Evolutionary conservation across 192 early-diverging fungal genomes (phyloP).

Genomic region (Chytriomyces sp.): DNA sequence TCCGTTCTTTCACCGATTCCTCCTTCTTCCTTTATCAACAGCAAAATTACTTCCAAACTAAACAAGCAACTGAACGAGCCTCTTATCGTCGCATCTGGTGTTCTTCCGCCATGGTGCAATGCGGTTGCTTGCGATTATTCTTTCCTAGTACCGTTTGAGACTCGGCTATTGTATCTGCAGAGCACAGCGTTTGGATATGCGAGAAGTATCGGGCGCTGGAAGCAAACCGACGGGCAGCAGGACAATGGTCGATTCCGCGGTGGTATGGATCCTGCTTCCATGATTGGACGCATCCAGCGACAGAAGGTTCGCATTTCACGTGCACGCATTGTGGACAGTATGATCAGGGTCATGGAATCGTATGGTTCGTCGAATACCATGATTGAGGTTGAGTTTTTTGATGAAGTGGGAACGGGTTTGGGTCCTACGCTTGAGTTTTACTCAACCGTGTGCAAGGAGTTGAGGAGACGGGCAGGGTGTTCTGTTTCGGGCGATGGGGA

Average conservation of each 20-base stretch:
- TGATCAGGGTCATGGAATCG: slow-evolving; percentile 84
- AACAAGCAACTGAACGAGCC: slow-evolving; percentile 86
- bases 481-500: slow-evolving; percentile 52
- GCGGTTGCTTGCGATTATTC: slow-evolving; percentile 64
- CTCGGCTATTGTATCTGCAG: slow-evolving; percentile 75
- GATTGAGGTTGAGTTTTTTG: slow-evolving; percentile 92
- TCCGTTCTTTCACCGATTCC: slow-evolving; percentile 25
- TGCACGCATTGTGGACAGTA: slow-evolving; percentile 74
- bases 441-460: slow-evolving; percentile 72
- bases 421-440: slow-evolving; percentile 95
- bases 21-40: slow-evolving; percentile 68
- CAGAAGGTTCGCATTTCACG: slow-evolving; percentile 90
- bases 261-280: neutral
- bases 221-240: slow-evolving; percentile 17
- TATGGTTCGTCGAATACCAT: slow-evolving; percentile 69
- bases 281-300: slow-evolving; percentile 71
- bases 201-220: slow-evolving; percentile 73
- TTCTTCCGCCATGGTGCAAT: slow-evolving; percentile 77
- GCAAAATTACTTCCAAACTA: slow-evolving; percentile 81
- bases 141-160: slow-evolving; percentile 85
- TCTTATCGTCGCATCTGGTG: slow-evolving; percentile 80
- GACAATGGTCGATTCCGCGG: too few relatives aligned
- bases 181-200: slow-evolving; percentile 87
- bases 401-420: slow-evolving; percentile 90
- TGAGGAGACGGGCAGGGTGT: slow-evolving; percentile 41